Evolutionary conservation across 495 filamentous ascomycete species (phyloP), one percentile per base, ranked within the genome.

Genomic region (Oleoguttula mirabilis): DNA sequence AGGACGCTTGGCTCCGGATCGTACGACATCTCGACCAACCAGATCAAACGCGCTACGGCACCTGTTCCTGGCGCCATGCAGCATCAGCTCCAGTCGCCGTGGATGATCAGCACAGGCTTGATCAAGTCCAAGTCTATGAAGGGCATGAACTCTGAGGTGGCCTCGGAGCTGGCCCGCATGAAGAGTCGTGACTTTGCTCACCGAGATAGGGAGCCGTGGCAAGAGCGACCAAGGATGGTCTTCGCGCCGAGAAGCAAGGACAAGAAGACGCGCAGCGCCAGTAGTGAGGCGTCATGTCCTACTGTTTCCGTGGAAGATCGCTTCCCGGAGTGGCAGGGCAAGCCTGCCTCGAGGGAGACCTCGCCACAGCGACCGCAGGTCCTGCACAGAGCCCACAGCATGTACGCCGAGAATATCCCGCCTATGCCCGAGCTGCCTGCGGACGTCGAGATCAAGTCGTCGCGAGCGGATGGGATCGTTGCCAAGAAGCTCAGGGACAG

Each of bases 21-120:
- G 2, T 69, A 68, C 45, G 66, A 69, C 35, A 52, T 61, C 30
- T 62, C 66, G 20, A 34, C 56, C 32, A 36, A 44, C 39, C 17
- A 55, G 46, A 30, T 52, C 41, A 42, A 42, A 19, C 37, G 38
- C 14, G 15, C 12, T 4, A 43, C 38, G 1, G 32, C 32, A 3
- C 21, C 43, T 3, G 21, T 19, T 1, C 36, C 38, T 5, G 39
- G 44, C 24, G 43, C 30, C 7, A 30, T 39, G 14, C n/a, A 27
- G 1, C 22, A 47, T 25, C 27, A 40, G 22, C 20, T 52, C 16
- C 49, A 47, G 24, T 47, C 49, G 12, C 43, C 49, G 10, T 38
- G 30, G 14, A n/a, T 43, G 25, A 47, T 55, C 21, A 49, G 47
- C 25, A 46, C 39, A n/a, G 39, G 39, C 23, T 36, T 51, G 47